Conservation (phyloP, 2,329 filamentous ascomycete genomes). For the Claviceps cyperi region DNA sequence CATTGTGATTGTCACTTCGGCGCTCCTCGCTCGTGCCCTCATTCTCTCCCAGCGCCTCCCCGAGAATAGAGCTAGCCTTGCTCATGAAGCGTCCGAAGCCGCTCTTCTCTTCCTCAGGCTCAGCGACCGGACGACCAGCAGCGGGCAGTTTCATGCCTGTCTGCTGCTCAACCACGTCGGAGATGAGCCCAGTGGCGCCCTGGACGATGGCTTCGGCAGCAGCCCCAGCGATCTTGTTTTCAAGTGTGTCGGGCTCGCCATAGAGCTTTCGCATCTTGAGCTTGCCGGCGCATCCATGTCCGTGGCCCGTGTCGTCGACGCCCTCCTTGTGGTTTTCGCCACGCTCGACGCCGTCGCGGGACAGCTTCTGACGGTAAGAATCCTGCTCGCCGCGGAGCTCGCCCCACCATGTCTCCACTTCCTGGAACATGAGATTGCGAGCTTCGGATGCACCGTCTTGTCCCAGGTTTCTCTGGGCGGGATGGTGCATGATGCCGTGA, state of each 20-base stretch:
- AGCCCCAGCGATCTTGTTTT: conserved; percentile 41
- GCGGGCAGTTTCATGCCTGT: conserved; percentile 28
- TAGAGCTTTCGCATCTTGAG: conserved; percentile 62
- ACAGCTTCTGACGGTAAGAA: conserved; percentile 59
- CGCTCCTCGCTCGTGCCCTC: conserved; percentile 35
- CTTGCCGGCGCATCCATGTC: conserved; percentile 69
- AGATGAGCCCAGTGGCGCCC: conserved; percentile 40
- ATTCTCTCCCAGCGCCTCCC: conserved; percentile 41
- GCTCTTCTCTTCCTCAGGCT: conserved; percentile 41
- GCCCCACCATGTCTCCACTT: conserved; percentile 72
- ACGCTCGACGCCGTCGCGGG: conserved; percentile 59
- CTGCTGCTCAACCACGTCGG: conserved; percentile 30
- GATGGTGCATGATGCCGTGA: conserved; percentile 74
- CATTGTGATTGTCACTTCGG: conserved; percentile 40
- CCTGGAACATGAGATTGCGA: conserved; percentile 62
- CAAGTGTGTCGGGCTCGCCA: conserved; percentile 30
- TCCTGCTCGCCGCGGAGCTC: conserved; percentile 47
- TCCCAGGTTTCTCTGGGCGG: conserved; percentile 57
- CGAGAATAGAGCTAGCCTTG: conserved; percentile 52
- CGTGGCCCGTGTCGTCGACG: conserved; percentile 69
- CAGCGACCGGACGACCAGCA: conserved; percentile 8
- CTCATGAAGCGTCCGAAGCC: conserved; percentile 57
- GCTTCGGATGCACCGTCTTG: conserved; percentile 59
- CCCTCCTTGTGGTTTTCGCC: conserved; percentile 80
- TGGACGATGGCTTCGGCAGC: conserved; percentile 43